Conservation (phyloP, 257 asterid genomes). For the Capsicum chinense region DNA sequence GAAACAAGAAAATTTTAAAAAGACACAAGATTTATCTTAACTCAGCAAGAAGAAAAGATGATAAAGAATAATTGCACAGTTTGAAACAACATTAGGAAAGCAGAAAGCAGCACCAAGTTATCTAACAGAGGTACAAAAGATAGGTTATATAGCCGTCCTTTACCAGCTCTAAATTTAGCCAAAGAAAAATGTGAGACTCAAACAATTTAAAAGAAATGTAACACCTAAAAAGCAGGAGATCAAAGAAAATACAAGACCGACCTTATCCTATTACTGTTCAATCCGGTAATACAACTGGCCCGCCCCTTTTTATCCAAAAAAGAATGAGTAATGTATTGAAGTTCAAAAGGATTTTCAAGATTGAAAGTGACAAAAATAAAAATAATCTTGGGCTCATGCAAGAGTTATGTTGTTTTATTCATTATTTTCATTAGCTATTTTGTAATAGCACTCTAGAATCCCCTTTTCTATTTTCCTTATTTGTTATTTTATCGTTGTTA, state of each 20-base stretch:
- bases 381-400: too few species aligned
- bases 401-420: too few species aligned
- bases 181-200: background rate
- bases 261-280: background rate
- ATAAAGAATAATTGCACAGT: background rate
- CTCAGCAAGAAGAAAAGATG: background rate
- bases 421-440: too few species aligned
- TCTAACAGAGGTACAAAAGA: background rate
- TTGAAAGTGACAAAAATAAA: too few species aligned
- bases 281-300: background rate
- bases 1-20: background rate
- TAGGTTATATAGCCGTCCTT: background rate
- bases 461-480: too few species aligned
- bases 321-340: too few species aligned
- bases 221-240: background rate
- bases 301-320: too few species aligned
- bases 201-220: background rate
- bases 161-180: background rate
- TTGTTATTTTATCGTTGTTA: too few species aligned
- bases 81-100: background rate
- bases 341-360: too few species aligned
- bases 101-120: background rate
- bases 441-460: too few species aligned
- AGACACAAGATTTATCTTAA: background rate
- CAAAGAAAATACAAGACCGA: background rate